A percentile compares a stretch with the other conserved stretches of the same genome.
phyloP scores from a whole-genome alignment of 768 basidiomycete genomes.

The Xerocomellus dryophilus region DNA sequence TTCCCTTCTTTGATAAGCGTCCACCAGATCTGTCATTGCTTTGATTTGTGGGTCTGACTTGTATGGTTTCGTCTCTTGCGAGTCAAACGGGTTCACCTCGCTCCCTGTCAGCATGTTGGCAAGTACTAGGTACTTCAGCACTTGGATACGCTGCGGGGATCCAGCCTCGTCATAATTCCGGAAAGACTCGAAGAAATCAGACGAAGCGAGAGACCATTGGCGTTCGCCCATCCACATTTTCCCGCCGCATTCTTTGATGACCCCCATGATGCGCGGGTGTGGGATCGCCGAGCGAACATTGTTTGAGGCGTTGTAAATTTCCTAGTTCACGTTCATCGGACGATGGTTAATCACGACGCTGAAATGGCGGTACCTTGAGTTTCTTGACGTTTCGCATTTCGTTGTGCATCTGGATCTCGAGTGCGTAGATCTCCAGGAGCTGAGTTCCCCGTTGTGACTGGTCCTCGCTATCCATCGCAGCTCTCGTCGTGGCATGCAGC shows the following conservation, averaged over 20 bases:
- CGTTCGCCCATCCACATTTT: conserved; percentile 99
- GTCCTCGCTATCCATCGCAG: conserved; percentile 63
- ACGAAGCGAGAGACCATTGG: conserved; percentile 96
- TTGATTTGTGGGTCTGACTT: conserved; percentile 95
- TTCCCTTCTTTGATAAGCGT: conserved; percentile 94
- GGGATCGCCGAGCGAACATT: conserved; percentile 94
- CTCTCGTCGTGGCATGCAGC: conserved; percentile 62
- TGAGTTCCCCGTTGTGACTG: conserved; percentile 94
- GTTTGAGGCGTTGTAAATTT: conserved; percentile 95
- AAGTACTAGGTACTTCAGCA: conserved; percentile 95
- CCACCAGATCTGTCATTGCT: conserved; percentile 96
- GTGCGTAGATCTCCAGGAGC: conserved; percentile 92
- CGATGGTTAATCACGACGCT: background rate
- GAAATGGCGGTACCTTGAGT: conserved; percentile 60
- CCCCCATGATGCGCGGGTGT: conserved; percentile 97
- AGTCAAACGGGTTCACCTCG: conserved; percentile 98
- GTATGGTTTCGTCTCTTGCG: conserved; percentile 98
- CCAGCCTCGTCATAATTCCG: conserved; percentile 98
- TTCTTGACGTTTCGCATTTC: conserved; percentile 95
- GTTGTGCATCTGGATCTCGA: conserved; percentile 99
- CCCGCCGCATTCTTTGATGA: conserved; percentile 98
- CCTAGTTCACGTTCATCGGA: conserved; percentile 46
- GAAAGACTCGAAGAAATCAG: conserved; percentile 99
- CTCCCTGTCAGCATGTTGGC: conserved; percentile 98
- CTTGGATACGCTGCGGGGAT: conserved; percentile 93